Percentiles rank a stretch among this genome's conserved stretches.
Evolutionary conservation across 768 basidiomycete species (phyloP).

Genomic region (Royoungia palumana): DNA sequence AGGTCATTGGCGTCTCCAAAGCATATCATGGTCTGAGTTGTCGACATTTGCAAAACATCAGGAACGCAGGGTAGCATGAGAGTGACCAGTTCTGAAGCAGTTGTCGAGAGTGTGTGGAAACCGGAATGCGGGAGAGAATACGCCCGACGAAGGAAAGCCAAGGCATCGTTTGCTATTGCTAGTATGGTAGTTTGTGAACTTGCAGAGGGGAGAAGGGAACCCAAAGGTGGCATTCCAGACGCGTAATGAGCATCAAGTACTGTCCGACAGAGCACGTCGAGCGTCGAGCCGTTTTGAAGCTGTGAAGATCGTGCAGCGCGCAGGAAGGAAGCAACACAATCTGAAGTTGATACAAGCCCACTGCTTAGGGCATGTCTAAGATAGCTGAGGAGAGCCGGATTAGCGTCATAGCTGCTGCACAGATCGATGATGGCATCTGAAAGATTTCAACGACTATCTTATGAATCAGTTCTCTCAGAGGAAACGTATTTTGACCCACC

Average conservation of each 20-base stretch:
- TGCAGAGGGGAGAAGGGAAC: constrained; percentile 51
- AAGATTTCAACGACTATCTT: neutral
- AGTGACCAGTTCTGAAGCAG: constrained; percentile 62
- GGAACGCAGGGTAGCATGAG: constrained; percentile 59
- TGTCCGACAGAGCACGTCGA: constrained; percentile 66
- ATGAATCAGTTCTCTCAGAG: constrained; percentile 1
- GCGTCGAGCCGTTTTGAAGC: constrained; percentile 59
- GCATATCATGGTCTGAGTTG: constrained; percentile 53
- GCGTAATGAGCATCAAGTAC: constrained; percentile 63
- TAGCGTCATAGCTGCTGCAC: constrained; percentile 67
- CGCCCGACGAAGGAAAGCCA: constrained; percentile 56
- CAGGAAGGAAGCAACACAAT: constrained; percentile 64
- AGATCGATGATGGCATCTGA: constrained; percentile 69
- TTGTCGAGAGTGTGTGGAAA: constrained; percentile 54
- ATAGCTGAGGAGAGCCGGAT: constrained; percentile 64
- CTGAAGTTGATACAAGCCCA: constrained; percentile 52
- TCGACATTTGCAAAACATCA: constrained; percentile 60
- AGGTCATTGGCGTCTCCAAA: constrained; percentile 51
- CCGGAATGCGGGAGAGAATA: constrained; percentile 47
- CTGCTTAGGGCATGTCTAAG: constrained; percentile 56
- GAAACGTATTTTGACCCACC: constrained; percentile 37
- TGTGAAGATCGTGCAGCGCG: constrained; percentile 63
- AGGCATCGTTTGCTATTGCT: constrained; percentile 55
- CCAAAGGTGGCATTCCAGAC: constrained; percentile 48
- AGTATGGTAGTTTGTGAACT: constrained; percentile 50